Conservation (phyloP, 2,329 filamentous ascomycete genomes). For the Monosporascus sp. region DNA sequence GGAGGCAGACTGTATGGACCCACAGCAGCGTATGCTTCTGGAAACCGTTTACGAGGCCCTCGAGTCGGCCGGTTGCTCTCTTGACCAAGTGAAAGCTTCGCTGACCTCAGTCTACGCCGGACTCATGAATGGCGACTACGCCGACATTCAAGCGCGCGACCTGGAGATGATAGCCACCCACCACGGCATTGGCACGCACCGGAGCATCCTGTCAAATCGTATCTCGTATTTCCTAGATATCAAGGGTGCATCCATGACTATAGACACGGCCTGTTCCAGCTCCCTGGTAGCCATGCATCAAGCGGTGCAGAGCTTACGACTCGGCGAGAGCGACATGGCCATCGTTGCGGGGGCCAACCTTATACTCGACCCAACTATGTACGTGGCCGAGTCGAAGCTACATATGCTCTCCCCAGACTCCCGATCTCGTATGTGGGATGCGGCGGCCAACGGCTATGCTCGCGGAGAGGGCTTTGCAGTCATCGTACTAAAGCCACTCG, state of each 20-base stretch:
- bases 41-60: constrained; percentile 9
- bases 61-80: not conserved
- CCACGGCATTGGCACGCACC: not conserved
- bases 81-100: constrained; percentile 1
- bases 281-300: constrained; percentile 7
- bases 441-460: constrained; percentile 16
- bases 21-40: constrained; percentile 3
- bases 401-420: constrained; percentile 16
- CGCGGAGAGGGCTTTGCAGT: constrained; percentile 17
- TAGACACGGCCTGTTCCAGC: constrained; percentile 10
- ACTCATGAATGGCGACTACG: constrained; percentile 1
- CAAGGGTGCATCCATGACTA: constrained; percentile 5
- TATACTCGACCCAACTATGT: not conserved
- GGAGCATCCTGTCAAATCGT: not conserved
- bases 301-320: constrained; percentile 3
- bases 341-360: constrained; percentile 3
- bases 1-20: constrained; percentile 4
- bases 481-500: constrained; percentile 40
- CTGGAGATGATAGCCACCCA: not conserved
- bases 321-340: not conserved
- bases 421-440: constrained; percentile 14
- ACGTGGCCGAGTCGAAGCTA: constrained; percentile 3
- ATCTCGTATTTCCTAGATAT: constrained; percentile 9
- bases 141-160: not conserved
- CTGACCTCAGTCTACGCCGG: constrained; percentile 4